Evolutionary conservation across 306 rosid species (phyloP), one percentile per base, ranked within the genome.

Genomic region (Cicer arietinum): DNA sequence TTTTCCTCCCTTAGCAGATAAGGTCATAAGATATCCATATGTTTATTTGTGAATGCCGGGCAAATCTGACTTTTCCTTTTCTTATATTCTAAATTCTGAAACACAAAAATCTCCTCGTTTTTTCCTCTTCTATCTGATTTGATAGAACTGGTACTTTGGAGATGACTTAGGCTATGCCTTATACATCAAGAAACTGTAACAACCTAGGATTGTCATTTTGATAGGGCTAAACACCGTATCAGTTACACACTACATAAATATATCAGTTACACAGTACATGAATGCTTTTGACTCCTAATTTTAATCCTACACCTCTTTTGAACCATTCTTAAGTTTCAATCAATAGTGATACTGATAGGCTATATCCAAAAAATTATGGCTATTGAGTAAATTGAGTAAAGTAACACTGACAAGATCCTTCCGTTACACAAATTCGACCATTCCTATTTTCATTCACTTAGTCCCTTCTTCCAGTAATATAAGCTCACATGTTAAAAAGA

Each of bases 361-460:
- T 63, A 16, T n/a, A 63, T 9, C 47, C 50, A 40, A 63, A 63
- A 54, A 63, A 14, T 14, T 63, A 42, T 66, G 71, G 40, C 56
- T 22, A 67, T 11, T 20, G 10, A 18, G 41, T 11, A 67, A 45
- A 67, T 6, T 25, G 16, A 58, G 46, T 43, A 9, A 20, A 56
- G 25, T 56, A 16, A 35, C n/a, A 53, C 6, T 37, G 8, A 0
- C 67, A 60, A 6, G 40, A 60, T 60, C 42, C 44, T 17, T 71
- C 10, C 10, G 6, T 43, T 43, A 8, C 8, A 43, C 10, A 43
- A 43, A 9, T 43, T 7, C 10, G 10, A 43, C 46, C 10, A 0
- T 43, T 43, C 8, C 46, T 43, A 43, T 7, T 43, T 8, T 43
- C 46, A 43, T 43, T 1, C 46, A 43, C 50, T 12, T 16, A 65